A percentile compares a stretch with the other conserved stretches of the same genome.
Conservation (phyloP, 805 yeast species). For the Sungouiella thailandica region DNA sequence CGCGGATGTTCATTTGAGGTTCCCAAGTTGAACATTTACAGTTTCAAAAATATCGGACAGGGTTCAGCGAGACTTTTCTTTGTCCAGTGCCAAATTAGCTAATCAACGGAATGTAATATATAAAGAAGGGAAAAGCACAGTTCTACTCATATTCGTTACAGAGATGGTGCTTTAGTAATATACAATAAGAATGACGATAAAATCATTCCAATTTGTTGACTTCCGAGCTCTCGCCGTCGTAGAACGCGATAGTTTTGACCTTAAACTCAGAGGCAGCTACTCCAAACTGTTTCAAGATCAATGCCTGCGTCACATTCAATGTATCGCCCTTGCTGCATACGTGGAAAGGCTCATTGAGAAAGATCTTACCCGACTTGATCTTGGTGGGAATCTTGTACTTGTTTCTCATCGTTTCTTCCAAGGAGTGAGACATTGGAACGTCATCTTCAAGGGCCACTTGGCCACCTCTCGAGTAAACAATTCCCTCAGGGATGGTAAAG, state of each 20-base stretch:
- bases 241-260: constrained; percentile 74
- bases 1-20: constrained; percentile 77
- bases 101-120: no score
- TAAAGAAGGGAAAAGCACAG: no score
- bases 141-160: no score
- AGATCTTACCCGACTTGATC: constrained; percentile 83
- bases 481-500: constrained; percentile 84
- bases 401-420: constrained; percentile 89
- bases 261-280: constrained; percentile 89
- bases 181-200: neutral
- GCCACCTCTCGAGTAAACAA: constrained; percentile 93
- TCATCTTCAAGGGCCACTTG: constrained; percentile 87
- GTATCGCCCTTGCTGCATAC: constrained; percentile 79
- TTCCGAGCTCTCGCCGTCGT: constrained; percentile 53
- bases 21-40: constrained; percentile 72
- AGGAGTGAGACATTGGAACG: constrained; percentile 92
- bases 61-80: constrained; percentile 63
- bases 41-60: constrained; percentile 58
- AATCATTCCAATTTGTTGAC: constrained; percentile 18
- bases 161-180: no score
- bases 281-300: constrained; percentile 91
- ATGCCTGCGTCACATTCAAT: constrained; percentile 85
- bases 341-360: constrained; percentile 65
- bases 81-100: constrained; percentile 51
- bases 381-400: constrained; percentile 88